phyloP scores from a whole-genome alignment of 306 rosid species.

The Begonia masoniana region DNA sequence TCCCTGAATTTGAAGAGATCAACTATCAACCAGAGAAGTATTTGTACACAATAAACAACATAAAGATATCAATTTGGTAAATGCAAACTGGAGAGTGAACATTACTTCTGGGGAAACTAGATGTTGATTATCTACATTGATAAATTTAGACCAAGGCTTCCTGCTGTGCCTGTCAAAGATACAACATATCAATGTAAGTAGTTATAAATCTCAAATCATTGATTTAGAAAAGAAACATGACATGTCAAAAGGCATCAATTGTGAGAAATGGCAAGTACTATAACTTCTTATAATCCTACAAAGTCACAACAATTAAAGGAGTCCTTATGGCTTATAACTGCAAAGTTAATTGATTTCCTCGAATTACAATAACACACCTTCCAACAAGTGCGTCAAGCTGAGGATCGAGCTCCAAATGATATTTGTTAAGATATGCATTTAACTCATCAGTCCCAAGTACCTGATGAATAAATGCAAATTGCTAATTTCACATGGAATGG shows the following conservation, averaged over 20 bases:
- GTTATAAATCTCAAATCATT: no score
- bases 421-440: conserved; percentile 31
- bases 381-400: conserved; percentile 40
- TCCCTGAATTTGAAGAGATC: conserved; percentile 38
- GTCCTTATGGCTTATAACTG: not conserved
- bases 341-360: not conserved
- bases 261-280: not conserved
- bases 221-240: no score
- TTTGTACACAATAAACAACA: not conserved
- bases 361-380: conserved; percentile 14
- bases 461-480: conserved; percentile 7
- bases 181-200: not conserved
- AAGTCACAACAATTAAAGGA: not conserved
- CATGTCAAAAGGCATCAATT: not conserved
- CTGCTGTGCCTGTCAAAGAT: conserved; percentile 73
- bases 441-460: conserved; percentile 43
- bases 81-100: not conserved
- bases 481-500: not conserved
- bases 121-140: conserved; percentile 89
- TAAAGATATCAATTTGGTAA: not conserved
- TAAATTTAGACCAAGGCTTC: conserved; percentile 94
- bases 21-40: not conserved
- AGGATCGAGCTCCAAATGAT: conserved; percentile 33
- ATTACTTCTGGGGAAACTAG: conserved; percentile 91
- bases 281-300: not conserved